Evolutionary conservation across 2,329 filamentous ascomycete species (phyloP).

Genomic region (Magnaporthales sp.): DNA sequence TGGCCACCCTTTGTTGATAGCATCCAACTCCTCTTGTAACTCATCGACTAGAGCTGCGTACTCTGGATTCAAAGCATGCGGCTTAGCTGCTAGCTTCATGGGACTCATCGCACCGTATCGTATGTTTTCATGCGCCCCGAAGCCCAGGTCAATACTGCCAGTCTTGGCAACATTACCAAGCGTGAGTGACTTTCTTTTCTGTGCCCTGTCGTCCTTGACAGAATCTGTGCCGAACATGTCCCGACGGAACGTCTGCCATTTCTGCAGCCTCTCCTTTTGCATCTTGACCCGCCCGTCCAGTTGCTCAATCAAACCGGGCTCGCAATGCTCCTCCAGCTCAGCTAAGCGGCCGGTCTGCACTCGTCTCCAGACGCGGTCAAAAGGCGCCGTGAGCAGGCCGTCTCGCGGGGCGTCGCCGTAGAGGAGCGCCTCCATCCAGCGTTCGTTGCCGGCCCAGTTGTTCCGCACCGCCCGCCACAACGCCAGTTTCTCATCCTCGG

Average conservation of each 20-base stretch:
- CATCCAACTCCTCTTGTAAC: conserved; percentile 31
- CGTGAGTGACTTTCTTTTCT: conserved; percentile 11
- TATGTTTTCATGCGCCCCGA: conserved; percentile 41
- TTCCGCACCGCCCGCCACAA: conserved; percentile 55
- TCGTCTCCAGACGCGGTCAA: conserved; percentile 62
- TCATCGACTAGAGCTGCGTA: conserved; percentile 33
- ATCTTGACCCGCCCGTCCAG: conserved; percentile 58
- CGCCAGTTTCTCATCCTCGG: conserved; percentile 33
- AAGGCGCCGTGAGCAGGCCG: conserved; percentile 55
- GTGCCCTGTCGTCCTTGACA: conserved; percentile 15
- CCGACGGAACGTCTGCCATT: conserved; percentile 63
- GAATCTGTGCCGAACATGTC: conserved; percentile 28
- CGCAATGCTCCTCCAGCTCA: conserved; percentile 41
- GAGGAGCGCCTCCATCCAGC: conserved; percentile 64
- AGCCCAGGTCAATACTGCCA: conserved; percentile 44
- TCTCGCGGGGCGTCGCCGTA: conserved; percentile 56
- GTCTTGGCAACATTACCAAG: conserved; percentile 6
- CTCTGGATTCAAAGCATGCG: conserved; percentile 24
- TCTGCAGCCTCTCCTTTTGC: conserved; percentile 60
- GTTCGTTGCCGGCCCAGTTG: conserved; percentile 71
- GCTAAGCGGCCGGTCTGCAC: conserved; percentile 50
- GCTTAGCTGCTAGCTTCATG: conserved; percentile 16
- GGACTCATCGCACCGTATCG: conserved; percentile 28
- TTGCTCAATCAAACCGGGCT: conserved; percentile 49
- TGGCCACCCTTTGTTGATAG: conserved; percentile 11